Base-by-base conservation (phyloP, 208 protist genomes). In the Trypanosoma brucei region DNA sequence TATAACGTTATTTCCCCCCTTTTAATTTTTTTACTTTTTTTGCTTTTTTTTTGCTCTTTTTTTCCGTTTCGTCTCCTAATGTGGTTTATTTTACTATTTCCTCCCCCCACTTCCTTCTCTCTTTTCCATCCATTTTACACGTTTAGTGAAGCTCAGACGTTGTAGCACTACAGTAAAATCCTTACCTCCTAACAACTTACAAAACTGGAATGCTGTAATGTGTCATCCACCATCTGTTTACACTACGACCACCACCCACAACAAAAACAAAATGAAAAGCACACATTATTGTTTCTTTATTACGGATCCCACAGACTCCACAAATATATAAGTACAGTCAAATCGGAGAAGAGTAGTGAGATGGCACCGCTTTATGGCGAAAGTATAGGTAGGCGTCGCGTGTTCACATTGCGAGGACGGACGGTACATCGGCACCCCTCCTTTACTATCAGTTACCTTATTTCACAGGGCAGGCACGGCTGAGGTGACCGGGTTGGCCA, bases 401-500 rank as follows among this genome's bases (percentile, higher is more conserved):
- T 14, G 42, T 11, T 6, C 6, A 14, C 11, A 46, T 46, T 11
- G 8, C 42, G 11, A 46, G 11, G 42, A 46, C 42, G 42, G 6
- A 46, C 42, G 22, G 22, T 22, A 22, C 22, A 22, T 22, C 22
- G 22, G 22, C 42, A 46, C 11, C 42, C 11, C 11, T 11, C 42
- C 42, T 14, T 54, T 34, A n/a, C 31, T 34, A 54, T 54, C 9
- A 6, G 9, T 8, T 33, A 11, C 11, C 35, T 31, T 76, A 72
- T 52, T 63, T 62, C 9, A 75, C 53, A 34, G 86, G 78, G 79
- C 91, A 96, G 35, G 87, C 84, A 39, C 90, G 79, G 70, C 76
- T 84, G n/a, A 94, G 74, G 78, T 96, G 91, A 59, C 91, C 91
- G 8, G 70, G 13, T 67, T 93, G 49, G 45, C 84, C 79, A 70